Evolutionary conservation across 2,329 filamentous ascomycete species (phyloP), one percentile per base, ranked within the genome.

Genomic region (Ceratocystis cacaofunesta): DNA sequence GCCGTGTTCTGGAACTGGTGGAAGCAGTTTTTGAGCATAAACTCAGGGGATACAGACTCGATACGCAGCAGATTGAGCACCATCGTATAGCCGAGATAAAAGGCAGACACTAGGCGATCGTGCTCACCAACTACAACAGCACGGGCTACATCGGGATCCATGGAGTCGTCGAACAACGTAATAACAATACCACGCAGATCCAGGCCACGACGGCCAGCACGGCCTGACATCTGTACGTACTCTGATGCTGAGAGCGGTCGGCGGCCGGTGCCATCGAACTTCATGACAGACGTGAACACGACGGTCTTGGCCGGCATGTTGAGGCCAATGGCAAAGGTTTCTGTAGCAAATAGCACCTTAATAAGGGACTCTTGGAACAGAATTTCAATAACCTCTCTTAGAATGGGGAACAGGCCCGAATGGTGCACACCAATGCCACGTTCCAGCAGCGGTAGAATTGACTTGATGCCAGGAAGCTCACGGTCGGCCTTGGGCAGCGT

Each of bases 281-380:
- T 99, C 64, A 88, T 88, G 8, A 99, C 91, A 70, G 89, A 92
- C 0, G 94, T 96, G 75, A 99, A 99, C n/a, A 99, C 92, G 1
- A 99, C 94, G 0, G 94, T 99, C 79, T 96, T 96, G 30, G 94
- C 94, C 70, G 94, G 94, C 94, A 99, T 97, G 80, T 99, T 99
- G 67, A 99, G 77, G 68, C 94, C 94, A 69, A 99, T 99, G 3
- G 94, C 97, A 77, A 99, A 99, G 0, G 94, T 99, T 75, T 99
- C 95, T 0, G 94, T 99, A 0, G 94, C 94, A 68, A 99, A 97
- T 0, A 99, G 81, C 8, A 97, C 92, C 77, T 99, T 99, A 79
- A 99, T 96, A 52, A 99, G 78, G 62, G 92, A 92, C 76, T 99
- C 94, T 73, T 99, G 94, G 80, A 99, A 99, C 52, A 99, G 79